Base-by-base conservation (phyloP, 805 yeast species). In the Lachancea fermentati region DNA sequence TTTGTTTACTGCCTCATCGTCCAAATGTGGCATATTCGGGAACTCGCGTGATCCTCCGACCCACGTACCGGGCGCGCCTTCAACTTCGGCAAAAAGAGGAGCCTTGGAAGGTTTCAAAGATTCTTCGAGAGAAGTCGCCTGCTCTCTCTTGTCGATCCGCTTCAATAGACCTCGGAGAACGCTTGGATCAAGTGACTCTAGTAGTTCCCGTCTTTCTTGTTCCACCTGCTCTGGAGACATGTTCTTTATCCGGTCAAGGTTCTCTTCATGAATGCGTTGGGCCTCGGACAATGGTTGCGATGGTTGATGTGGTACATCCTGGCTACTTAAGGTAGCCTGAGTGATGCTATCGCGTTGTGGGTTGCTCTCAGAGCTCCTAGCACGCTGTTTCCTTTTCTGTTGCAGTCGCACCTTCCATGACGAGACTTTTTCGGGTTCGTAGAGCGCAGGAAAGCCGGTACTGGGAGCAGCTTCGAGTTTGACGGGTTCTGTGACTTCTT, bases 181-280 rank as follows among this genome's bases (percentile, higher is more conserved):
- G 41, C 69, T 70, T 0, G 95, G 94, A 58, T 85, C 81, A 57
- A 89, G 65, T 0, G 72, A 68, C n/a, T 69, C 70, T 38, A 85
- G 48, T 26, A 89, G 61, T 51, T 86, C 95, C 46, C 75, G 73
- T 47, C 76, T 71, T 48, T 85, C 91, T 34, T 67, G 61, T 25
- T 71, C 66, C 26, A 85, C 72, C 53, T 88, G 87, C 13, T 75
- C 81, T 2, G 68, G 71, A 2, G 81, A 66, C 89, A 88, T 81
- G 11, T 63, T 58, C 28, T 76, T 65, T 41, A 89, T 57, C 30
- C 71, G 67, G 29, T 78, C 75, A 45, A 84, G 59, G 58, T 87
- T 89, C 54, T 88, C 95, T 41, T 73, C 57, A 57, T 86, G 91
- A 16, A 88, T 85, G 54, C 76, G 72, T 48, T 83, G 89, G 0